Percentiles rank a stretch among this genome's conserved stretches.
phyloP scores from a whole-genome alignment of 345 rosid species.

The Eucalyptus cladocalyx region DNA sequence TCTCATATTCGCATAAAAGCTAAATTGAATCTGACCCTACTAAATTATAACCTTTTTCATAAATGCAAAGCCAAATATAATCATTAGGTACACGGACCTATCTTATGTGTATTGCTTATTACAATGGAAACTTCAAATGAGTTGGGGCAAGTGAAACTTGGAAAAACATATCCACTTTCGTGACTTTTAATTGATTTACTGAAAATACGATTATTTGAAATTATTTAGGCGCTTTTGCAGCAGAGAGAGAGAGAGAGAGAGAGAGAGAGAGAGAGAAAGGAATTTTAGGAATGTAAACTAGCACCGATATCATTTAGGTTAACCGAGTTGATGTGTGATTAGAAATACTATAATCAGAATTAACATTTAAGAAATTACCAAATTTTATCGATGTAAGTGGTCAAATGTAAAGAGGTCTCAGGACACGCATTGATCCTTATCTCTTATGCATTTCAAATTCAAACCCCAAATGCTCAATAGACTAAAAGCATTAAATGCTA shows the following conservation, averaged over 20 bases:
- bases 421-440: neutral
- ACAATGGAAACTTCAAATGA: neutral
- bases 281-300: neutral
- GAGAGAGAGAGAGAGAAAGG: neutral
- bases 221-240: neutral
- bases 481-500: neutral
- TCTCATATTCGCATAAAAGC: neutral
- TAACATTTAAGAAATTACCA: neutral
- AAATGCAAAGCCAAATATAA: neutral
- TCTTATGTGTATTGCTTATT: neutral
- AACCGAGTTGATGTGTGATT: neutral
- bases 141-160: neutral
- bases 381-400: neutral
- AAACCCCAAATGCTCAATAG: neutral
- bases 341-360: neutral
- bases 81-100: neutral
- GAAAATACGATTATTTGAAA: neutral
- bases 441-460: neutral
- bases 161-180: neutral
- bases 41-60: neutral
- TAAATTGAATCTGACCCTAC: neutral
- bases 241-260: neutral
- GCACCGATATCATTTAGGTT: neutral
- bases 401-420: neutral
- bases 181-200: neutral